Base-by-base conservation (phyloP, 345 rosid genomes). In the Fremontodendron californicum region DNA sequence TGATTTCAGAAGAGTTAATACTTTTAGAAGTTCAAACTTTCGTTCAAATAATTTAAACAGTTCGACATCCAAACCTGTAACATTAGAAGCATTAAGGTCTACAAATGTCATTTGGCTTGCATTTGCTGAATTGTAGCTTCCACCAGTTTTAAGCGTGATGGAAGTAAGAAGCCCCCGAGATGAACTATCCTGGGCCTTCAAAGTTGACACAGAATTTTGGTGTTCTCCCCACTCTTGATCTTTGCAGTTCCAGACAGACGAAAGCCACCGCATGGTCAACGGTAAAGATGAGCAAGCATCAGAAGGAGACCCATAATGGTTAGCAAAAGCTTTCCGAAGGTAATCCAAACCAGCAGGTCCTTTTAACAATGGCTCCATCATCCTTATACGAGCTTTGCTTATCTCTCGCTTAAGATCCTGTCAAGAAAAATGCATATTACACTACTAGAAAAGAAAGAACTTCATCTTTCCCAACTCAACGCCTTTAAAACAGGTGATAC, bases 321-420 rank as follows among this genome's bases (percentile, higher is more conserved):
- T 86, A 37, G 86, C 72, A 74, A 95, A 95, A 73, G 90, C 92
- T 78, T 85, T 85, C 51, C 79, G 81, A 13, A 95, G 89, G 83
- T 90, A 95, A 77, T 92, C 97, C 58, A 86, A 81, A 27, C 94
- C 98, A 79, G 94, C 93, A 75, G 90, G 91, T 5, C 99, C 99
- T 85, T 87, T 87, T 79, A 95, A 65, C 78, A 90, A 75, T 42
- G 97, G 92, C 85, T 89, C 92, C 95, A 91, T 87, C 58, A 95
- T 78, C 74, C 80, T 84, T 71, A 93, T 79, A n/a, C 90, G 99
- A 49, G 96, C 93, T 76, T 79, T 82, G 84, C 94, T 87, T 55
- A 93, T 92, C 87, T 90, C 98, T 58, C 69, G 81, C 84, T 90
- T 92, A 54, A 95, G 87, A 45, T 78, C 90, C 99, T 94, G 84